Evolutionary conservation across 306 rosid genomes (phyloP).

Genomic region (Urtica urens): DNA sequence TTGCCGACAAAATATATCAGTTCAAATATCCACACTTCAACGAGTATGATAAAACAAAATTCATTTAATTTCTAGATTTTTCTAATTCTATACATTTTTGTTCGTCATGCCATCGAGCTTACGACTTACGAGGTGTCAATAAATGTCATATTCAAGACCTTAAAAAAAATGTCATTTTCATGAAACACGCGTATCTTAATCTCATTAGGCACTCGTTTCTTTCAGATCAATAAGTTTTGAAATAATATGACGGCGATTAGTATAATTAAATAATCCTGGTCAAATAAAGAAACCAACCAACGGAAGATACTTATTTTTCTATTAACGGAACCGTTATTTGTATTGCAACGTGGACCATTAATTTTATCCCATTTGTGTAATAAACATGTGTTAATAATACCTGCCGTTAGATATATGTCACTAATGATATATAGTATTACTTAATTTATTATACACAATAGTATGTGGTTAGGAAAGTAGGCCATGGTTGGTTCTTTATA

Average conservation of each 20-base stretch:
- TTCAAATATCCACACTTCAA: background rate
- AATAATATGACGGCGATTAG: background rate
- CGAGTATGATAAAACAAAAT: background rate
- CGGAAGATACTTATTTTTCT: background rate
- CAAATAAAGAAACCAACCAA: background rate
- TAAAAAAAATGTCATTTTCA: background rate
- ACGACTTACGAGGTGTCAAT: background rate
- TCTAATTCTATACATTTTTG: background rate
- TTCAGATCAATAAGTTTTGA: background rate
- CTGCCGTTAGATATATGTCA: background rate
- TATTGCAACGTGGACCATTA: conserved; percentile 19
- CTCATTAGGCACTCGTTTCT: background rate
- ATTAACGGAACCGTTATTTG: background rate
- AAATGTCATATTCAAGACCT: too few species aligned
- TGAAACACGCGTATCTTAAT: background rate
- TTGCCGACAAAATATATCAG: conserved; percentile 1
- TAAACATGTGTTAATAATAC: conserved; percentile 7
- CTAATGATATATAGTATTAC: background rate
- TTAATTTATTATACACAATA: too few species aligned
- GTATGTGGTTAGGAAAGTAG: background rate
- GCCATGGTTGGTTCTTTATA: background rate
- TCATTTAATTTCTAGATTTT: background rate
- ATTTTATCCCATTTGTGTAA: background rate
- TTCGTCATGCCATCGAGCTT: too few species aligned
- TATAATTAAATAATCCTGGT: background rate